phyloP scores from a whole-genome alignment of 768 basidiomycete species.

The Rhodotorula toruloides region DNA sequence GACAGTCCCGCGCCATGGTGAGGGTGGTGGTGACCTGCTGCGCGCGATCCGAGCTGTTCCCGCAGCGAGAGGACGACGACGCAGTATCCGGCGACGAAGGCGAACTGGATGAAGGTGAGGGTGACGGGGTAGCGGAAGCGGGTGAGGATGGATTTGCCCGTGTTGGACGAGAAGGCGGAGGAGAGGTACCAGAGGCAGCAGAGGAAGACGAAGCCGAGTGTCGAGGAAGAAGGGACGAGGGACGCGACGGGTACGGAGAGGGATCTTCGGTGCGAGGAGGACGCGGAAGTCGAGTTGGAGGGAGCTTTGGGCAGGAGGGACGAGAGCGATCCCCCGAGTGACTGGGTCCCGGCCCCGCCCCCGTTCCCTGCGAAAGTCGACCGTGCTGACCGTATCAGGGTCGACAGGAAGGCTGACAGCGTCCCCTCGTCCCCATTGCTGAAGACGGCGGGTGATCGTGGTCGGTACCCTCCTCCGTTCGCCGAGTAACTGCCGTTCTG shows the following conservation, averaged over 20 bases:
- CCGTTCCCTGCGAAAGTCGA: not conserved
- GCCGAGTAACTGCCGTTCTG: not conserved
- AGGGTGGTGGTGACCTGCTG: not conserved
- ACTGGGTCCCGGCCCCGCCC: too few species aligned
- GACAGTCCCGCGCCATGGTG: slow-evolving; percentile 1
- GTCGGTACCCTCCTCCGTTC: slow-evolving; percentile 7
- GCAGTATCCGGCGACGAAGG: slow-evolving; percentile 83
- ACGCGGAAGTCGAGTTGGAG: not conserved
- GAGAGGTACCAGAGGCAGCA: slow-evolving; percentile 89
- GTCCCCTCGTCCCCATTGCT: not conserved
- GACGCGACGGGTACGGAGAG: not conserved
- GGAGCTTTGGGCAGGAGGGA: slow-evolving; percentile 1
- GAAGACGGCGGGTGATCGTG: not conserved
- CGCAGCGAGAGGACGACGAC: slow-evolving; percentile 61
- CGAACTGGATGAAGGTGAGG: slow-evolving; percentile 93
- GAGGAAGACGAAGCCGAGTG: slow-evolving; percentile 62
- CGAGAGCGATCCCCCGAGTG: too few species aligned
- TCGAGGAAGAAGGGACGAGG: slow-evolving; percentile 15
- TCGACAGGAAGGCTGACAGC: slow-evolving; percentile 1
- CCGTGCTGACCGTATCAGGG: not conserved
- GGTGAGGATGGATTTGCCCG: slow-evolving; percentile 88
- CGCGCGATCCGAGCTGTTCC: not conserved
- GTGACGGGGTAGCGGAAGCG: slow-evolving; percentile 93
- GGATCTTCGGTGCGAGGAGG: not conserved
- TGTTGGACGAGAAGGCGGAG: slow-evolving; percentile 90